Percentiles rank a stretch among this genome's conserved stretches.
These are phyloP conservation scores for Sechiopsis laciniata DNA, from an alignment of 306 rosid genomes.

Conservation along the genomic window DNA sequence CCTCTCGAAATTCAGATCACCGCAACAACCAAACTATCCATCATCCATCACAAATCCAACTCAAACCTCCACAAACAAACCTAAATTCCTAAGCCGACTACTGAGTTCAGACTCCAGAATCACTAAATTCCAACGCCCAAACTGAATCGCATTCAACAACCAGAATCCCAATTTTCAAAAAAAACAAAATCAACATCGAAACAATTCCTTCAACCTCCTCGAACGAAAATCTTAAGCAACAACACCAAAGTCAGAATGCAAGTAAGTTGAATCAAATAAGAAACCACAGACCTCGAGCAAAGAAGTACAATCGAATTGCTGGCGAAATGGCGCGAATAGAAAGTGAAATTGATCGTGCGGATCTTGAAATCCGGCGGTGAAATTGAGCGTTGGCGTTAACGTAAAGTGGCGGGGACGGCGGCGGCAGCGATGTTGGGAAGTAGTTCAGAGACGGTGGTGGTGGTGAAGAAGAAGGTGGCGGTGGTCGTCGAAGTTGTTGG, in stretches of 20 bases:
- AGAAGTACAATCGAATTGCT: conserved; percentile 9
- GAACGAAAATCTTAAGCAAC: background rate
- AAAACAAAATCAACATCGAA: background rate
- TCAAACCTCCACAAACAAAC: conserved; percentile 12
- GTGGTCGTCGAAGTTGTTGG: conserved; percentile 26
- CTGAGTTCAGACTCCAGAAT: conserved; percentile 16
- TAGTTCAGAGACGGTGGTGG: conserved; percentile 18
- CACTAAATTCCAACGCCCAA: conserved; percentile 6
- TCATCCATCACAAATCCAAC: background rate
- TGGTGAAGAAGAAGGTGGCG: conserved; percentile 19
- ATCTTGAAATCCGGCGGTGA: background rate
- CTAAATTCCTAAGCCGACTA: background rate
- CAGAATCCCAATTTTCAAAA: background rate
- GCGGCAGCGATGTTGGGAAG: conserved; percentile 22
- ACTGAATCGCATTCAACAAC: conserved; percentile 6
- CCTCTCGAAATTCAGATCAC: conserved; percentile 7
- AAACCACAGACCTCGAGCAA: background rate
- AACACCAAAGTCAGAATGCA: background rate
- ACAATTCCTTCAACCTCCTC: background rate
- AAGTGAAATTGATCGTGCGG: background rate
- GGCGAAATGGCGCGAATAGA: background rate
- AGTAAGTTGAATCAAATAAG: conserved; percentile 6
- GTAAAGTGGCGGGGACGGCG: conserved; percentile 24
- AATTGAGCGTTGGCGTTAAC: background rate
- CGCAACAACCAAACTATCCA: conserved; percentile 4